Conservation (phyloP, 2,329 filamentous ascomycete species). For the Rosellinia necatrix region DNA sequence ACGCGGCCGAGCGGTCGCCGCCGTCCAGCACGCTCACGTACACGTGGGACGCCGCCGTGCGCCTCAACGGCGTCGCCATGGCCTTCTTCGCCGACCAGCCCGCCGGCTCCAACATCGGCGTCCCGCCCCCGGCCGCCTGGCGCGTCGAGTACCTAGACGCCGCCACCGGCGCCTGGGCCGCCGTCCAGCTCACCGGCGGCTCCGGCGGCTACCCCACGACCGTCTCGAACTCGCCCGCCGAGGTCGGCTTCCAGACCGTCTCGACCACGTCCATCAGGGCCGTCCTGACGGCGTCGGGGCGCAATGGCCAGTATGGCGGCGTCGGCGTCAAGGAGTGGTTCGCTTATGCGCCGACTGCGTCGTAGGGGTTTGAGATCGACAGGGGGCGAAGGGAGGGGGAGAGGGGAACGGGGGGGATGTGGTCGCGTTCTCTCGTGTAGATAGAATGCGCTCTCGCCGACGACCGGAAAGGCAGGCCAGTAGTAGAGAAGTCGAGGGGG, state of each 20-base stretch:
- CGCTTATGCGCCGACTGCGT: conserved; percentile 29
- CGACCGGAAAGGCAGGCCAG: too few relatives aligned
- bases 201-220: conserved; percentile 34
- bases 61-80: conserved; percentile 39
- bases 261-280: conserved; percentile 36
- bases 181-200: conserved; percentile 32
- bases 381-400: too few relatives aligned
- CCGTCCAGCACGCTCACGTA: conserved; percentile 39
- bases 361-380: not conserved
- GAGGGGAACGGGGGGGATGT: too few relatives aligned
- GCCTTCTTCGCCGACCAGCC: conserved; percentile 41
- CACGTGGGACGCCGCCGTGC: conserved; percentile 38
- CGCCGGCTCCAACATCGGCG: conserved; percentile 38
- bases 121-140: conserved; percentile 40
- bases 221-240: conserved; percentile 35
- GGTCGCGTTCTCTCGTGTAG: too few relatives aligned
- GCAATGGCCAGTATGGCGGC: conserved; percentile 29
- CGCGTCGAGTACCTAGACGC: conserved; percentile 34
- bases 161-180: conserved; percentile 29
- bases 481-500: too few relatives aligned
- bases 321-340: conserved; percentile 38
- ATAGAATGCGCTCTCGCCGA: too few relatives aligned
- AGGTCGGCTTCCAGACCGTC: conserved; percentile 37
- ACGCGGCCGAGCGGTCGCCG: conserved; percentile 40
- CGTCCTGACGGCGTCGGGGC: conserved; percentile 33